These are phyloP conservation scores for Abrus precatorius DNA, from an alignment of 306 rosid species.

Conservation along the genomic window DNA sequence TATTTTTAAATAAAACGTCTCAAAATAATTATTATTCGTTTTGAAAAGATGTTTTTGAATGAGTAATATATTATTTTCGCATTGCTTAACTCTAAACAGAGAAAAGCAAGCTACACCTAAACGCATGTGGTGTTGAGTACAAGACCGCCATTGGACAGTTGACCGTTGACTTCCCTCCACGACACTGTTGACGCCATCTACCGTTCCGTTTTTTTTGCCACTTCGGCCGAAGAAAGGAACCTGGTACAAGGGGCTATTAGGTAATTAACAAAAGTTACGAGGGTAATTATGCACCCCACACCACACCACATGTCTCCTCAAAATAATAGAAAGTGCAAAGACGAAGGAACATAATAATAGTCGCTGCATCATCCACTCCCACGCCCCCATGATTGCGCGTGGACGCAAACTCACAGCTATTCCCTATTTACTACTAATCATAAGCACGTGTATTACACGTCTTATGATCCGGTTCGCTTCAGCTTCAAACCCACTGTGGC, in stretches of 20 bases:
- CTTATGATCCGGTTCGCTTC: constrained; percentile 17
- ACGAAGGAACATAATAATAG: constrained; percentile 63
- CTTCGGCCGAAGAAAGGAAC: neutral
- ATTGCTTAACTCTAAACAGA: too few relatives aligned
- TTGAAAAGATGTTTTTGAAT: too few relatives aligned
- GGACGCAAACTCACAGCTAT: constrained; percentile 21
- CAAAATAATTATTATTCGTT: too few relatives aligned
- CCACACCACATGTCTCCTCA: constrained; percentile 37
- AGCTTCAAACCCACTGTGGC: neutral
- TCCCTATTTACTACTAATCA: constrained; percentile 23
- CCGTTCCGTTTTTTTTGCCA: constrained; percentile 62
- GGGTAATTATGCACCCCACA: constrained; percentile 45
- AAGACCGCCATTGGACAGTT: constrained; percentile 32
- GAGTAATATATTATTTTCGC: too few relatives aligned
- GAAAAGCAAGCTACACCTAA: neutral
- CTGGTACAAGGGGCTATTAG: neutral
- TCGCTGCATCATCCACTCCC: constrained; percentile 48
- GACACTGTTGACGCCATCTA: constrained; percentile 25
- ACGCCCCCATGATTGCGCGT: constrained; percentile 81
- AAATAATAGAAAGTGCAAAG: constrained; percentile 64
- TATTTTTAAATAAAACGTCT: too few relatives aligned
- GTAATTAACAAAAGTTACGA: constrained; percentile 16
- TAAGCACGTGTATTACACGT: constrained; percentile 45
- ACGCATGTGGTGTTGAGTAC: neutral
- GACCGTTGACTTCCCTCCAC: constrained; percentile 51